phyloP scores from a whole-genome alignment of 306 rosid species.

The Cucurbita maxima region DNA sequence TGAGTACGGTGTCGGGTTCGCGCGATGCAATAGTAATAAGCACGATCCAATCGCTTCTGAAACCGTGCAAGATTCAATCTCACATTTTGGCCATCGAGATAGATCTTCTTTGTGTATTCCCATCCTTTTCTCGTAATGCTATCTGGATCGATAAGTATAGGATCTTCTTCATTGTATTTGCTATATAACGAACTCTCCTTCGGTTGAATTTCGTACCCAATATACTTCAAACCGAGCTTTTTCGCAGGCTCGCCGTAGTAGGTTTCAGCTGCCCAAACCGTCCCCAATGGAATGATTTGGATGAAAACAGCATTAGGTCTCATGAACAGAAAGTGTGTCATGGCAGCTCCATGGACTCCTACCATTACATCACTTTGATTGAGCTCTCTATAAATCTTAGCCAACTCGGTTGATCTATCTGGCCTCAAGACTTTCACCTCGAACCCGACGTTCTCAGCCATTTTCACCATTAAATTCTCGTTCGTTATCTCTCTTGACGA shows the following conservation, averaged over 20 bases:
- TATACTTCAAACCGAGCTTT: slow-evolving; percentile 73
- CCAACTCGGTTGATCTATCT: slow-evolving; percentile 48
- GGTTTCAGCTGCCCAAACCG: slow-evolving; percentile 75
- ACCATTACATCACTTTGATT: slow-evolving; percentile 74
- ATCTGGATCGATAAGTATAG: slow-evolving; percentile 45
- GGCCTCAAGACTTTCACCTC: slow-evolving; percentile 50
- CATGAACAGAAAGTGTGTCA: slow-evolving; percentile 84
- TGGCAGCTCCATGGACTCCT: slow-evolving; percentile 96
- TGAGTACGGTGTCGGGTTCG: background rate
- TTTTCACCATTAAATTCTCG: slow-evolving; percentile 47
- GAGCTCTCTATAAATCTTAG: slow-evolving; percentile 53
- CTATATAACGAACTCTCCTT: slow-evolving; percentile 62
- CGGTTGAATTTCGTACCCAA: slow-evolving; percentile 52
- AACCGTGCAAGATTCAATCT: slow-evolving; percentile 46
- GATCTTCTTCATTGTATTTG: slow-evolving; percentile 36
- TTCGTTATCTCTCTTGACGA: slow-evolving; percentile 53
- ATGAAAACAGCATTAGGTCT: slow-evolving; percentile 57
- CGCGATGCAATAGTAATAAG: slow-evolving; percentile 34
- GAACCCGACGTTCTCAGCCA: slow-evolving; percentile 61
- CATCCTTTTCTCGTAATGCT: slow-evolving; percentile 63
- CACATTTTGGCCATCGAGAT: slow-evolving; percentile 83
- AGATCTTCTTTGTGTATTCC: slow-evolving; percentile 77
- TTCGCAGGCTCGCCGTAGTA: slow-evolving; percentile 78
- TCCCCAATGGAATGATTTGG: slow-evolving; percentile 82
- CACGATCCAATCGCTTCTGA: slow-evolving; percentile 42